Conservation (phyloP, 371 early-diverging fungal genomes). For the Phascolomyces articulosus region DNA sequence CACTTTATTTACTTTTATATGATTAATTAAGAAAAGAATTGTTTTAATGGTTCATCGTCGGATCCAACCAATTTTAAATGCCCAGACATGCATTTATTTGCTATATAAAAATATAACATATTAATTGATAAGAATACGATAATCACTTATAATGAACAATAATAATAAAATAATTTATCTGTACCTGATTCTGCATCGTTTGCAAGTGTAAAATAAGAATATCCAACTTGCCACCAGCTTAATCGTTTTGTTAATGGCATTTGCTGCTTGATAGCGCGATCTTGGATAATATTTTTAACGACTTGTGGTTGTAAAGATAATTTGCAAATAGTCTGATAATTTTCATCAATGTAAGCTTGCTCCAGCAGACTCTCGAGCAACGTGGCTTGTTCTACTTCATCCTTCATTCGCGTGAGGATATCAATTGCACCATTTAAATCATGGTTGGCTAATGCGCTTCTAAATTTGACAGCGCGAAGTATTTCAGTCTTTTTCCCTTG, state of each 20-base stretch:
- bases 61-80: slow-evolving; percentile 5
- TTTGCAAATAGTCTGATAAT: slow-evolving; percentile 5
- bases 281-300: neutral
- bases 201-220: slow-evolving; percentile 13
- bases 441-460: neutral
- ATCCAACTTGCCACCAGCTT: slow-evolving; percentile 18
- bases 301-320: neutral
- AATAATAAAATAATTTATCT: too few species aligned
- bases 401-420: neutral
- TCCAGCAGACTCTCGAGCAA: neutral
- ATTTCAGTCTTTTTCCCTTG: slow-evolving; percentile 2
- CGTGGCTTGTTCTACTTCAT: neutral
- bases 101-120: neutral
- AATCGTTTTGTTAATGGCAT: neutral
- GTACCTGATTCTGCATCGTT: slow-evolving; percentile 6
- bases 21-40: slow-evolving; percentile 3
- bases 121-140: too few species aligned
- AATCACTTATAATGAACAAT: too few species aligned
- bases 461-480: slow-evolving; percentile 5
- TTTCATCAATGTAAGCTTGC: neutral
- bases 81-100: slow-evolving; percentile 9
- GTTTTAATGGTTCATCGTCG: neutral
- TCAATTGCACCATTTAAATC: slow-evolving; percentile 1
- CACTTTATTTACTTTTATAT: neutral
- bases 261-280: neutral